phyloP scores from a whole-genome alignment of 352 stramenopile genomes.

The Phytophthora podocarpi region DNA sequence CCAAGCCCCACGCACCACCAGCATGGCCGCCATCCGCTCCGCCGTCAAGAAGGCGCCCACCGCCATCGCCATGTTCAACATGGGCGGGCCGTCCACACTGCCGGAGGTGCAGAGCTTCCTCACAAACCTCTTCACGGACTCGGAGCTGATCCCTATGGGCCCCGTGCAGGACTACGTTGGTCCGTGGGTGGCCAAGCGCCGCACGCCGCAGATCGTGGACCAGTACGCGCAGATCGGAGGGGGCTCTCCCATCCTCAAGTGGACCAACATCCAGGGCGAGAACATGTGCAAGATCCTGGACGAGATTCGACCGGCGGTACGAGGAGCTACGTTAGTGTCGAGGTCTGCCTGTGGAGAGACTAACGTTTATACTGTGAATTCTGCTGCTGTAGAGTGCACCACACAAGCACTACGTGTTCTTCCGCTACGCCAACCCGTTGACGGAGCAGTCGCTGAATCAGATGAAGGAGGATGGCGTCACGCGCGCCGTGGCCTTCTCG shows the following conservation, averaged over 20 bases:
- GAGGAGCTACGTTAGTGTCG: background rate
- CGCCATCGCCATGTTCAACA: slow-evolving; percentile 95
- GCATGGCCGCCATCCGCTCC: slow-evolving; percentile 31
- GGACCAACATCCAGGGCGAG: slow-evolving; percentile 95
- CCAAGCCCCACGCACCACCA: background rate
- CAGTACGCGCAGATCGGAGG: slow-evolving; percentile 98
- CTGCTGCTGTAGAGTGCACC: slow-evolving; percentile 63
- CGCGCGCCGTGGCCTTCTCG: slow-evolving; percentile 97
- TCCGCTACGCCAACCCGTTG: slow-evolving; percentile 98
- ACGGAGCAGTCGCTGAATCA: slow-evolving; percentile 96
- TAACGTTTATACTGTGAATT: slow-evolving; percentile 7
- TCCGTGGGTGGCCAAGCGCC: slow-evolving; percentile 74
- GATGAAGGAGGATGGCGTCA: slow-evolving; percentile 95
- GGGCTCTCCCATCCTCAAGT: slow-evolving; percentile 97
- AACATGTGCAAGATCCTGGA: slow-evolving; percentile 91
- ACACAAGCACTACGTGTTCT: slow-evolving; percentile 97
- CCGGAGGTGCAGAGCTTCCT: slow-evolving; percentile 97
- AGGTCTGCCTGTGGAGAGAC: background rate
- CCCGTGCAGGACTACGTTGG: slow-evolving; percentile 85
- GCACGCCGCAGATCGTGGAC: slow-evolving; percentile 94
- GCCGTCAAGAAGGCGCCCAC: slow-evolving; percentile 55
- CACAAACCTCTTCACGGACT: slow-evolving; percentile 98
- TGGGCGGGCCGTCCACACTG: slow-evolving; percentile 95
- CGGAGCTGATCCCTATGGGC: slow-evolving; percentile 98
- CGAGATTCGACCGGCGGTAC: slow-evolving; percentile 80